Base-by-base conservation (phyloP, 306 rosid genomes). In the Prunus davidiana region DNA sequence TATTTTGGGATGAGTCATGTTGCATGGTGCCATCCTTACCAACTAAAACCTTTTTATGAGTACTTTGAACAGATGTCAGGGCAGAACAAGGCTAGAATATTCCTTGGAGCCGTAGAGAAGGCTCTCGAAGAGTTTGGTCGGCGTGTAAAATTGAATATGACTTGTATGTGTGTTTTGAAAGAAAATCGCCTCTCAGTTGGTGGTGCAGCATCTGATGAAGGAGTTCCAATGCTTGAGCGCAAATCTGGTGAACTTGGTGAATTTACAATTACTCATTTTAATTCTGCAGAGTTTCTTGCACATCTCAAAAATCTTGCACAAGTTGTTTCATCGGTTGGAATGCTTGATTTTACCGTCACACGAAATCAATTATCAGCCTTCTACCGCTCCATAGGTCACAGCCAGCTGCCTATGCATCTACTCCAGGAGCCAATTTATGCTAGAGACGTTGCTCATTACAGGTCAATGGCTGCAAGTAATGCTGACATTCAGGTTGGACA, bases 51-150 rank as follows among this genome's bases (percentile, higher is more conserved):
- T 5, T 85, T 87, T 28, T 79, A 65, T 2, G 80, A 57, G 81
- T 58, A 78, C 66, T 85, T 85, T 45, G 82, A 85, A 78, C 77
- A 73, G 76, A 75, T 85, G 79, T 72, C 52, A 2, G 69, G 77
- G 24, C 68, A 78, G 51, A 80, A 64, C 38, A 83, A 80, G 72
- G 82, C 87, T 56, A 83, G 87, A 54, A 75, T 79, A 71, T 87
- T 87, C 72, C 72, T 80, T 73, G 80, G 87, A 76, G 87, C 91
- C 13, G 87, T 85, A 41, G 87, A 85, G 85, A 81, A 85, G 76
- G 91, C 91, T 30, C 79, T 57, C 18, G 85, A 81, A 25, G 91
- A 87, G 81, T 80, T 87, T 80, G 91, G 89, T 38, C 64, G 52
- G 72, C 64, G 7, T 72, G 80, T 85, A 71, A 84, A 64, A 54